Conservation (phyloP, 164 flowering plant species). For the Magnolia changhungtana region DNA sequence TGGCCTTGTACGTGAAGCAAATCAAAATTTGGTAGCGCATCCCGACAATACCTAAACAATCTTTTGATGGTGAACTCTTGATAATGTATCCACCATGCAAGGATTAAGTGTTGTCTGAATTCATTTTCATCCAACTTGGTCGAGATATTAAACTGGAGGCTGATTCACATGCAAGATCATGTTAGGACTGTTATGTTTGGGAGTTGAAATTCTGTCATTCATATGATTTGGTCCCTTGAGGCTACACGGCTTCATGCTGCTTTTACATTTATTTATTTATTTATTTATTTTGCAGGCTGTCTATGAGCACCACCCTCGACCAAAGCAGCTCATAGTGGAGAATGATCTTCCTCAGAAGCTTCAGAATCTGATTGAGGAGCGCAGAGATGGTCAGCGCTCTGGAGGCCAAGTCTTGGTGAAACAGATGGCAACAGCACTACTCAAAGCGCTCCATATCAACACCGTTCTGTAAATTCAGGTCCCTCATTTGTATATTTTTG, state of each 20-base stretch:
- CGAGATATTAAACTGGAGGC: too few relatives aligned
- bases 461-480: conserved; percentile 67
- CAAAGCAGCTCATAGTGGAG: conserved; percentile 96
- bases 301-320: conserved; percentile 97
- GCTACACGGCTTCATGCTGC: background rate
- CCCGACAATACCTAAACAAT: too few relatives aligned
- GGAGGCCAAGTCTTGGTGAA: conserved; percentile 97
- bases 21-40: background rate
- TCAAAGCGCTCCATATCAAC: conserved; percentile 94
- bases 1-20: background rate
- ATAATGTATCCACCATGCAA: too few relatives aligned
- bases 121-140: too few relatives aligned
- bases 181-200: too few relatives aligned
- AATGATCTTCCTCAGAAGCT: conserved; percentile 93
- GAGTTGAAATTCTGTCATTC: too few relatives aligned
- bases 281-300: conserved; percentile 57
- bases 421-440: conserved; percentile 98
- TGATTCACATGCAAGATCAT: too few relatives aligned
- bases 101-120: too few relatives aligned
- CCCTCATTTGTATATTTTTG: conserved; percentile 9
- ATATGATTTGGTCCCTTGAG: too few relatives aligned
- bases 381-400: conserved; percentile 88
- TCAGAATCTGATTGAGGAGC: conserved; percentile 89
- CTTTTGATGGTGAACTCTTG: background rate
- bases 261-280: too few relatives aligned